Percentiles rank a stretch among this genome's conserved stretches.
Conservation (phyloP, 805 yeast genomes). For the Yamadazyma laniorum region DNA sequence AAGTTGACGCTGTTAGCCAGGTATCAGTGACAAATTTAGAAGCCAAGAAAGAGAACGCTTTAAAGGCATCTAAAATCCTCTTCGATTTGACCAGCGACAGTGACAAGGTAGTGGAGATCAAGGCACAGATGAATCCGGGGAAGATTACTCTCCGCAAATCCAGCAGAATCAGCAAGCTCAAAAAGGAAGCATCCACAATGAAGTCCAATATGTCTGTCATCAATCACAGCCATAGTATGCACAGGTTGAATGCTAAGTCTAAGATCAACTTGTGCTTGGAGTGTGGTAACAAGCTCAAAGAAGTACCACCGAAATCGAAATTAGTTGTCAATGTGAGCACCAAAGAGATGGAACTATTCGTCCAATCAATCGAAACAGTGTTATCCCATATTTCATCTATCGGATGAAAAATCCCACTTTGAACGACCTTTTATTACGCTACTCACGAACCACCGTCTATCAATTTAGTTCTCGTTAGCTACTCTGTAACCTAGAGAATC, state of each 20-base stretch:
- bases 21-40: too few species aligned
- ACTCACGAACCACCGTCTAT: too few species aligned
- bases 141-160: constrained; percentile 5
- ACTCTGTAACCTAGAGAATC: too few species aligned
- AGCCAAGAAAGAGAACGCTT: not conserved
- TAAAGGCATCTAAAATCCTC: not conserved
- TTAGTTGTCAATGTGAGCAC: constrained; percentile 9
- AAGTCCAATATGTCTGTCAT: constrained; percentile 12
- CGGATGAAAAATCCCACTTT: too few species aligned
- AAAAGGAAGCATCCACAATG: not conserved
- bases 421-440: too few species aligned
- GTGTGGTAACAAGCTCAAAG: constrained; percentile 16
- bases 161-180: constrained; percentile 7
- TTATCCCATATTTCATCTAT: too few species aligned
- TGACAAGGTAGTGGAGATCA: constrained; percentile 1
- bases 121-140: constrained; percentile 12
- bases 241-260: constrained; percentile 25
- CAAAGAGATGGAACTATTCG: constrained; percentile 10
- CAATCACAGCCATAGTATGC: constrained; percentile 15
- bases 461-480: too few species aligned
- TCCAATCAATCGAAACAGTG: constrained; percentile 1
- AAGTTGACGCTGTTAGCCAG: constrained; percentile 1
- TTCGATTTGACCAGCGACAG: not conserved
- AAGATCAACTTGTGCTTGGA: constrained; percentile 29
- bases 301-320: constrained; percentile 5